Evolutionary conservation across 768 basidiomycete species (phyloP), one percentile per base, ranked within the genome.

Genomic region (Sporobolomyces roseus): DNA sequence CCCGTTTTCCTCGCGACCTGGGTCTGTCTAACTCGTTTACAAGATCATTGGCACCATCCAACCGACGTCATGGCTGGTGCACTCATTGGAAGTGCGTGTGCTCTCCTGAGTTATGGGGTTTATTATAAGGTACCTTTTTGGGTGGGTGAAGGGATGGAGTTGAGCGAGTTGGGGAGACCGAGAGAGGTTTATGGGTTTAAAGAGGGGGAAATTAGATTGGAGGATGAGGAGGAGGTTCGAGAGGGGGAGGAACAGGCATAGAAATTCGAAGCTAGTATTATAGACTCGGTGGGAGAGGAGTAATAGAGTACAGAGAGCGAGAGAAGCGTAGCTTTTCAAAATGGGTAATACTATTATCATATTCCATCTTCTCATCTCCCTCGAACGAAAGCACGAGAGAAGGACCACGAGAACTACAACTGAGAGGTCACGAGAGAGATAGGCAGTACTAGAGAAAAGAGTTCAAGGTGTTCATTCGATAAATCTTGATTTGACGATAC

Each of bases 31-130:
- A 72, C 73, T 1, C 51, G 73, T 21, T 45, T 73, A 33, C 70
- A 73, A 33, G 72, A 75, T 54, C 61, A 73, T 51, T 73, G 54
- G 49, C 71, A 72, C 61, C 71, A 70, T 38, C 60, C 69, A 25
- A 62, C 67, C 13, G 68, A 70, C 51, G 63, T 72, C 33, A n/a
- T 68, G 33, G 48, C 63, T 12, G 71, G 71, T 13, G 46, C 60
- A 0, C 8, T 50, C 21, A 62, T 72, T 35, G 71, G 71, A 32
- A 29, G 41, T 23, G 17, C 56, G 0, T 49, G 33, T 25, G 59
- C 63, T 10, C 25, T 72, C 9, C 21, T 49, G n/a, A 41, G 14
- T 4, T 72, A 72, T 32, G 10, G 9, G 2, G 53, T 52, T 23
- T 72, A 72, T 54, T 72, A 54, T 54, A 51, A 48, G 4, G 19